Base-by-base conservation (phyloP, 306 rosid species). In the Nissolia schottii region DNA sequence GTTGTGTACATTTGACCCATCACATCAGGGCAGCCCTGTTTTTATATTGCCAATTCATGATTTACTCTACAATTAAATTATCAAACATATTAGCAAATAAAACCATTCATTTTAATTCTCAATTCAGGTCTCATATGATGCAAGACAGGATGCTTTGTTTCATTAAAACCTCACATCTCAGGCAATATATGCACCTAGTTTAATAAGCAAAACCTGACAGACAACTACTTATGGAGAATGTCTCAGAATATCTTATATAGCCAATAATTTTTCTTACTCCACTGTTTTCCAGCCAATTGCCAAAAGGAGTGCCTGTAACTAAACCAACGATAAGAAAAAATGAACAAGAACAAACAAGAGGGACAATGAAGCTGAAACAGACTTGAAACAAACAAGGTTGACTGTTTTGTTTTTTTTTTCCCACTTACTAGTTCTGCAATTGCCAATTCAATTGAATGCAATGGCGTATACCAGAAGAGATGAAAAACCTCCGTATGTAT, bases 261-360 rank as follows among this genome's bases (percentile, higher is more conserved):
- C 57, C 48, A 1, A 2, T 9, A 9, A 15, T 59, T 11, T 9
- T 16, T 15, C 20, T 7, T 20, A 16, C 15, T 11, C 66, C 9
- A 32, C 46, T 59, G 27, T 37, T 59, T 29, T 15, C 6, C 31
- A n/a, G n/a, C n/a, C 24, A 51, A n/a, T 23, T 29, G 24, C 40
- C 38, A 38, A 24, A 73, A 49, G 49, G 13, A 14, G 38, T 18
- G 29, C 28, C 40, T 45, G 19, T 10, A 58, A 32, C 37, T 61
- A 48, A 48, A 31, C 13, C 38, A 46, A 28, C 0, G 15, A 41
- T 22, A 9, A 3, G 51, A 76, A 6, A n/a, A 35, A 56, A 41
- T n/a, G 45, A 54, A 29, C 22, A 3, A 22, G 24, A 76, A 76
- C 54, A 76, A 75, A 43, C 58, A 41, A 57, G 9, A 41, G n/a